Percentiles rank a stretch among this genome's conserved stretches.
Conservation (phyloP, 352 stramenopile species). For the Phytophthora idaei region DNA sequence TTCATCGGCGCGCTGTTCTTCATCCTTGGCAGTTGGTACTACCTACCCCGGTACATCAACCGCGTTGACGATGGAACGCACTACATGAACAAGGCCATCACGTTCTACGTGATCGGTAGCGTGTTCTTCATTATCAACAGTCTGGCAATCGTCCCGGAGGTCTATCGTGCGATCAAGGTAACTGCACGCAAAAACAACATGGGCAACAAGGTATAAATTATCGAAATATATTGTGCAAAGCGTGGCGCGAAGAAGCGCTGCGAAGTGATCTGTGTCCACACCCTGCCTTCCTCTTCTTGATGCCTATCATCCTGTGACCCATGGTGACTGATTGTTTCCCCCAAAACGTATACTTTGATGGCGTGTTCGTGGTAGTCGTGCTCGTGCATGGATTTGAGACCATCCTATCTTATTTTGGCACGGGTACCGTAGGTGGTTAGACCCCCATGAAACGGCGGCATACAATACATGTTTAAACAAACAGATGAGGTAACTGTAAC, state of each 20-base stretch:
- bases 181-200: slow-evolving; percentile 16
- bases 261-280: slow-evolving; percentile 11
- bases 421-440: neutral
- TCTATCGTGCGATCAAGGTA: slow-evolving; percentile 51
- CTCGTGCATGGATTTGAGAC: slow-evolving; percentile 3
- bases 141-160: slow-evolving; percentile 59
- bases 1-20: slow-evolving; percentile 74
- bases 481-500: too few relatives aligned
- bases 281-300: neutral
- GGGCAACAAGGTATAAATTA: slow-evolving; percentile 38
- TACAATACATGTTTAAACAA: too few relatives aligned
- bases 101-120: slow-evolving; percentile 74
- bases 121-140: slow-evolving; percentile 82
- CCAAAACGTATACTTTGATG: neutral
- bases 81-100: slow-evolving; percentile 82
- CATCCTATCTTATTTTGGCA: slow-evolving; percentile 12
- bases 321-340: neutral
- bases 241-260: slow-evolving; percentile 13
- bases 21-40: slow-evolving; percentile 83
- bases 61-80: slow-evolving; percentile 56
- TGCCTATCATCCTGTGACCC: neutral
- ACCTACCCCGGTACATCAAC: slow-evolving; percentile 78
- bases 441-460: too few relatives aligned
- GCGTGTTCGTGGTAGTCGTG: slow-evolving; percentile 17
- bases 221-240: slow-evolving; percentile 25